Base-by-base conservation (phyloP, 306 rosid species). In the Medicago ruthenica region DNA sequence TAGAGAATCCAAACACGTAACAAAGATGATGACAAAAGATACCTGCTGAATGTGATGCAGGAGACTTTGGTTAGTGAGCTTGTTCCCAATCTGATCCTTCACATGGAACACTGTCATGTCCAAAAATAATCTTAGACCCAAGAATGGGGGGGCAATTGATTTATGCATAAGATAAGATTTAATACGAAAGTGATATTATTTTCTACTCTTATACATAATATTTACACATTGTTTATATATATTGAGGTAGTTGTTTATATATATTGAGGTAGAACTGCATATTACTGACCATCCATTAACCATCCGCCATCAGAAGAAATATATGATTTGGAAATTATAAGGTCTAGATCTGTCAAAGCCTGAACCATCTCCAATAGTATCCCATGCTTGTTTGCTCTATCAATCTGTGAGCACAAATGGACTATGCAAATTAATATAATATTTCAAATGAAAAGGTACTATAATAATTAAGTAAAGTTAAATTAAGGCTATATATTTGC, bases 251-350 rank as follows among this genome's bases (percentile, higher is more conserved):
- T n/a, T n/a, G n/a, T n/a, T n/a, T n/a, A n/a, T n/a, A n/a, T n/a
- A n/a, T 54, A 17, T 8, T 17, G 62, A 57, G 4, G 4, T 8
- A 22, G 39, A 12, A 27, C 31, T 27, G 31, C 1, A 58, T 58
- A 27, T 27, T 3, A 58, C 64, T 22, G 9, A 58, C 64, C 64
- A 22, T 58, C 97, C 98, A 93, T 89, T 85, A 93, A 89, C 95
- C 93, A 93, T 81, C 97, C 96, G 0, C 98, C 97, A 69, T 90
- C 96, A 27, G 95, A 90, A 73, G 95, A 93, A 69, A 93, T 83
- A 71, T 93, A 89, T 51, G 97, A 96, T 76, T 93, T 93, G 34
- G 95, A 86, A 75, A 93, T 90, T 73, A 83, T 84, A 86, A 93
- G 81, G 80, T 90, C 96, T 67, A 93, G 89, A 76, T 93, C 97